Evolutionary conservation across 2,329 filamentous ascomycete species (phyloP), one percentile per base, ranked within the genome.

Genomic region (Fusarium decemcellulare): DNA sequence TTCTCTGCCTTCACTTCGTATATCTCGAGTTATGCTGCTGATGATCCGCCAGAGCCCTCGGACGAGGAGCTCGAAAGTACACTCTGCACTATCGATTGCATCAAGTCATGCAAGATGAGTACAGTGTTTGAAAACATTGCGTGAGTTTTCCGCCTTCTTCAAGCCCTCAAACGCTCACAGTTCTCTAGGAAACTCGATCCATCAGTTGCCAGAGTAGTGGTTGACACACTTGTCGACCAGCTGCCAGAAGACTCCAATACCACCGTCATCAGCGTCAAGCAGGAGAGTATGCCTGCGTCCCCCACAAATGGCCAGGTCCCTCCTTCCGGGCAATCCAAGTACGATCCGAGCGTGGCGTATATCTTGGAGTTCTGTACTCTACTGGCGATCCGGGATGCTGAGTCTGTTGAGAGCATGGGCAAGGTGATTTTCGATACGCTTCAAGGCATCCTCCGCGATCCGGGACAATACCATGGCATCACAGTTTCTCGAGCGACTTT

Each of bases 11-110:
- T 99, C 74, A 97, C 95, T 1, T 97, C 93, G 6, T 99, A 98
- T 76, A 94, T 99, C 34, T 97, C 95, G n/a, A 98, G 95, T 79
- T 98, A 99, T 78, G 96, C 97, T 43, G 97, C 96, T 11, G 96
- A 98, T 79, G 96, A 99, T 76, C 96, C 96, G 12, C 96, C 96
- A 0, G 96, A 99, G 81, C 96, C 96, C 3, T 98, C 96, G 2
- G 94, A 98, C 70, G 95, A 98, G 77, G 96, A 99, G 78, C 86
- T 99, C 32, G 96, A 99, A 76, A 97, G 96, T 77, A 98, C 96
- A 0, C 84, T 99, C 10, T 96, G 93, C 77, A 95, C 96, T 1
- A 93, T 98, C 4, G 96, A 98, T 78, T 99, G 95, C 75, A 91
- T 99, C 43, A 95, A 93, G 72, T 92, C 94, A 46, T 99, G 96